Base-by-base conservation (phyloP, 345 rosid genomes). In the Eucalyptus marginata region DNA sequence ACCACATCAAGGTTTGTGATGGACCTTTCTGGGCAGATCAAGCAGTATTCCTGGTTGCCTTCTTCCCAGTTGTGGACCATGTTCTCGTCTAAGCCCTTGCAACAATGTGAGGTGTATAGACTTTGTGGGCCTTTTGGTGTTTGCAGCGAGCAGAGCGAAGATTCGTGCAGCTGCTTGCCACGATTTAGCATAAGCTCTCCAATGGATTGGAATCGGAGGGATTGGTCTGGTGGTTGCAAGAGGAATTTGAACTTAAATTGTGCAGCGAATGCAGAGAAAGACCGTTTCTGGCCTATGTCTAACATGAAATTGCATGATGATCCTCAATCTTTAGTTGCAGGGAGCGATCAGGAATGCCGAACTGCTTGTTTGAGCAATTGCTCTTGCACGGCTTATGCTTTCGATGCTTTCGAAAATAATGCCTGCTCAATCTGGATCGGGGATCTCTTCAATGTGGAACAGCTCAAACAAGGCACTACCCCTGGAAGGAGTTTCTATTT, bases 121-220 rank as follows among this genome's bases (percentile, higher is more conserved):
- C 94, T 87, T 51, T 97, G 99, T 90, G 96, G 98, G n/a, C 89
- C 94, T 44, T 95, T 92, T 85, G 96, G 97, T 49, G 91, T 88
- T 83, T 96, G 99, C 87, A 92, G 44, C 8, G 93, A 89, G 25
- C 90, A 58, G 88, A 89, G 88, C 4, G 86, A 22, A 27, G 50
- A 40, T 40, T 86, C 17, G 86, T 89, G 90, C 83, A 20, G 50
- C 15, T 71, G 90, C 59, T 56, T 56, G 62, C 62, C 0, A 12
- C 12, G 62, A 10, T 56, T 56, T 56, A 88, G 79, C 33, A 92
- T 93, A 2, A 17, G 51, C 40, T 92, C 91, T 1, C 85, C 17
- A 8, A 50, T 83, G 13, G 92, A 95, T 59, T 96, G 98, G 98
- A 90, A 87, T 86, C 89, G 93, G 59, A 88, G 51, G 27, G 97